Base-by-base conservation (phyloP, 2,329 filamentous ascomycete species). In the Aspergillus sp. region DNA sequence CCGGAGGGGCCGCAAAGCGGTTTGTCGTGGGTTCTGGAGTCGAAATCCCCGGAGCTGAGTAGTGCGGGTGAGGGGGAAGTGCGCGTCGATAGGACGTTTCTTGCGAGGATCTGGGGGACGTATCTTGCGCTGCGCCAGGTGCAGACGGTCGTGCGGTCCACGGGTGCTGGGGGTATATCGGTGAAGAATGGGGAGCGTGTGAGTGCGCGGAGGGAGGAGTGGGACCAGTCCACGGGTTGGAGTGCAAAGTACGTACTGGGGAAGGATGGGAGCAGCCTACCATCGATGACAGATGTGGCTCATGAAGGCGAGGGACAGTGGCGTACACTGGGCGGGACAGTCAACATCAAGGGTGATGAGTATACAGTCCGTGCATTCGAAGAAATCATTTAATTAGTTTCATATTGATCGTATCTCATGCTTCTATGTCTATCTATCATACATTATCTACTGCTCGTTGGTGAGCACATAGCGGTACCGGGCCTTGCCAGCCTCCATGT, bases 391-490 rank as follows among this genome's bases (percentile, higher is more conserved):
- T 47, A 45, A 43, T 36, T 46, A 16, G 10, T 42, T 24, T 35
- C 22, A 19, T 50, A n/a, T 41, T 10, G 20, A 41, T 51, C 44
- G 6, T 35, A 42, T 20, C 20, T 38, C 22, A 50, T 50, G 41
- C 42, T 20, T 51, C 36, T 52, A 43, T 16, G 45, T 52, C 44
- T 54, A 51, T 48, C 16, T 57, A 47, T 49, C 22, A 47, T 49
- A 53, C 43, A 38, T 14, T 45, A 38, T 22, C 50, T 58, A 63
- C 51, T 59, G 58, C 59, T 72, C 64, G 53, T 77, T 76, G 16
- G 72, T 66, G 49, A 77, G 59, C 20, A 76, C 73, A 60, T 72
- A 75, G 49, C 75, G 64, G 61, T 73, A 77, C 22, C 75, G 66
- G 48, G 74, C 73, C 53, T 72, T 72, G 13, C 73, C 73, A 4